A percentile compares a stretch with the other conserved stretches of the same genome.
These are phyloP conservation scores for Penicillium griseofulvum DNA, from an alignment of 2,329 filamentous ascomycete genomes.

Conservation along the genomic window DNA sequence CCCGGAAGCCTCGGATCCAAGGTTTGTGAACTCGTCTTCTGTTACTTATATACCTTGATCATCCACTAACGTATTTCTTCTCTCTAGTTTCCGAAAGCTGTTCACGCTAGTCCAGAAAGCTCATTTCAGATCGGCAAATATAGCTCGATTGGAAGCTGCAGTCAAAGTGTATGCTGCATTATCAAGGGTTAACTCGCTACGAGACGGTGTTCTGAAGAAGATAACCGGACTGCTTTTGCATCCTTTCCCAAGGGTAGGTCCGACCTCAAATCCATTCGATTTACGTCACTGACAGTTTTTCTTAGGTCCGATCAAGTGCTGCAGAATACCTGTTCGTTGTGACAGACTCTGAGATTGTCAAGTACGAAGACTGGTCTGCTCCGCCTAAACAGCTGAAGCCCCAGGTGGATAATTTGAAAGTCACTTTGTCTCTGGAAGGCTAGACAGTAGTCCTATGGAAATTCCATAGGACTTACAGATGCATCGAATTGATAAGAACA, in stretches of 20 bases:
- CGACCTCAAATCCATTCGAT: neutral
- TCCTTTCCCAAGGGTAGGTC: conserved; percentile 73
- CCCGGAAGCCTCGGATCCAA: conserved; percentile 48
- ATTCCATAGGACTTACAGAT: neutral
- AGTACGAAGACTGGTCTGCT: conserved; percentile 37
- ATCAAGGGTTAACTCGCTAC: conserved; percentile 52
- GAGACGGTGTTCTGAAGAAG: conserved; percentile 62
- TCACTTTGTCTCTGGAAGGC: neutral
- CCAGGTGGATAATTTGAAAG: conserved; percentile 32
- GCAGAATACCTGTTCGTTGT: conserved; percentile 40
- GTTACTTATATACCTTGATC: neutral
- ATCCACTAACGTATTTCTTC: conserved; percentile 9
- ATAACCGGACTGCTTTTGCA: conserved; percentile 72
- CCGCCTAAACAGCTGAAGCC: conserved; percentile 35
- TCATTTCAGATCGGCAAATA: conserved; percentile 78
- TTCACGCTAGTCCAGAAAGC: conserved; percentile 72
- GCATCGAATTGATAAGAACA: neutral
- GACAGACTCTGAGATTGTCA: conserved; percentile 30
- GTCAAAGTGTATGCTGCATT: conserved; percentile 76
- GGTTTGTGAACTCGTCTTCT: conserved; percentile 18
- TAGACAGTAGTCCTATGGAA: neutral
- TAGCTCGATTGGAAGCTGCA: conserved; percentile 77
- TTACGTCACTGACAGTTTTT: neutral
- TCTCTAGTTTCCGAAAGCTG: conserved; percentile 55
- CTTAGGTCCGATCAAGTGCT: conserved; percentile 35